Evolutionary conservation across 1,284 basidiomycete genomes (phyloP), one percentile per base, ranked within the genome.

Genomic region (Fomitiporia mediterranea): DNA sequence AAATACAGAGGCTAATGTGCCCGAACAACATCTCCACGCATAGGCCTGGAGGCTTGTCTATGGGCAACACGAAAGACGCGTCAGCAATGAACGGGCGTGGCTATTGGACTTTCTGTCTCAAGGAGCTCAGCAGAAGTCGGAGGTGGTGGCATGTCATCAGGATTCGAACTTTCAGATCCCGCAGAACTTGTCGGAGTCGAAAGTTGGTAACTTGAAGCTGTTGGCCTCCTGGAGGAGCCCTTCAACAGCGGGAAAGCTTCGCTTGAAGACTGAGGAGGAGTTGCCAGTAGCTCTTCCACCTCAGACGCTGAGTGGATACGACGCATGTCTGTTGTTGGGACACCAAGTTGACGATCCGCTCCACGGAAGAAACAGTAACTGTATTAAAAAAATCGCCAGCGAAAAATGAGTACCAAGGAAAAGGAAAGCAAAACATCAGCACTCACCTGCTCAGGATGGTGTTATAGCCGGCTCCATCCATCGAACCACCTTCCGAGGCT

Each of bases 361-460:
- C 86, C 86, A 0, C 87, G 89, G 68, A 80, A 90, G 69, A 89
- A 90, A 72, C 87, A 89, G 67, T 86, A 89, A 62, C 87, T 89
- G 59, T 53, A 48, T 37, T 40, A 57, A 57, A 27, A 57, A 23
- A 9, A 13, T 32, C 40, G 56, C 52, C 30, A 28, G 57, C 48
- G 34, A 25, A 48, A 37, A 39, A 11, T 55, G 49, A 35, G 5
- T 9, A 51, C 42, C 38, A 50, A 39, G 30, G 42, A 13, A 53
- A 51, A 0, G 2, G 28, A 46, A 42, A 25, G 58, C 25, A 21
- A 21, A 19, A 43, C 17, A 9, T 2, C 30, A 15, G 4, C n/a
- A 75, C 83, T 60, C 61, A 87, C 86, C 75, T 80, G 66, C 79
- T 79, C 60, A 89, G 66, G 61, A 89, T 82, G 57, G 80, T 76